Evolutionary conservation across 2,329 filamentous ascomycete species (phyloP).

Genomic region (Coniochaeta prunicola): DNA sequence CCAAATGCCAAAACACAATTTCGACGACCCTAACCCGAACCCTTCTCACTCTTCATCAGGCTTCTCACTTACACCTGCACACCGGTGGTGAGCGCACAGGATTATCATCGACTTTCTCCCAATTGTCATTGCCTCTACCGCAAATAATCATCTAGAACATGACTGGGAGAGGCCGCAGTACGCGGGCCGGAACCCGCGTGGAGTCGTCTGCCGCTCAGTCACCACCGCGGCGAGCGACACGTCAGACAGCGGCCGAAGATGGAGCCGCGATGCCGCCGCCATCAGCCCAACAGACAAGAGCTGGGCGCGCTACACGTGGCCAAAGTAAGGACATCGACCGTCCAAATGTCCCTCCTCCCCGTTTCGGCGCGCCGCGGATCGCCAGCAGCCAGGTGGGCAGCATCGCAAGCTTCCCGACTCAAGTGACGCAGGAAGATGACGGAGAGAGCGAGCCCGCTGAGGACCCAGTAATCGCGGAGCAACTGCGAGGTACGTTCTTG

Average conservation of each 20-base stretch:
- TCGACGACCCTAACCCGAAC: conserved; percentile 1
- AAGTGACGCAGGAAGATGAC: not conserved
- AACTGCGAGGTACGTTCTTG: not conserved
- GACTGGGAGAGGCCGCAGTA: not conserved
- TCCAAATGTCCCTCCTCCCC: not conserved
- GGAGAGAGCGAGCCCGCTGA: not conserved
- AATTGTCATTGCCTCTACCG: not conserved
- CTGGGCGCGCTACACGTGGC: not conserved
- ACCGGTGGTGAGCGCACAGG: not conserved
- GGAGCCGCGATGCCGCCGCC: not conserved
- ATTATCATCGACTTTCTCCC: not conserved
- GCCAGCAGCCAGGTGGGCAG: not conserved
- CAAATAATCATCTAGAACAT: not conserved
- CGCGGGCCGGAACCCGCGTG: not conserved
- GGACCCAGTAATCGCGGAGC: not conserved
- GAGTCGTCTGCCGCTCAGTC: not conserved
- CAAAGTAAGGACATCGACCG: not conserved
- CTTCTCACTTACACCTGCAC: not conserved
- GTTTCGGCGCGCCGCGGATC: not conserved
- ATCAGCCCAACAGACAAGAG: not conserved
- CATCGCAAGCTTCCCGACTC: not conserved
- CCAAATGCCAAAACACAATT: not conserved
- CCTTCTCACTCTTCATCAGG: not conserved
- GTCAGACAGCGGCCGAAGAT: not conserved
- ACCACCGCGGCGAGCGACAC: not conserved